Percentiles rank a stretch among this genome's conserved stretches.
Evolutionary conservation across 306 rosid genomes (phyloP).

Genomic region (Lablab purpureus): DNA sequence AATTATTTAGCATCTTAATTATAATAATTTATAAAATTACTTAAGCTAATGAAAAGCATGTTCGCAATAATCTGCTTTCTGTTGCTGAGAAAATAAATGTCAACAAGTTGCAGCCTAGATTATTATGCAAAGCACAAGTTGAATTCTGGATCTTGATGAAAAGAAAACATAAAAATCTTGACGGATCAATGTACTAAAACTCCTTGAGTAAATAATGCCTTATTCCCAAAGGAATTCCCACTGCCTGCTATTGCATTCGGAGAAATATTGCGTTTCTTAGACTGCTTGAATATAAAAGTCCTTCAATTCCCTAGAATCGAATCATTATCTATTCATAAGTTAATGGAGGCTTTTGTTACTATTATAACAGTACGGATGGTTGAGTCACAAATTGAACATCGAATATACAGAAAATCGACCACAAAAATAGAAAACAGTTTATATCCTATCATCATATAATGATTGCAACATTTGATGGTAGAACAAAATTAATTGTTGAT

Average conservation of each 20-base stretch:
- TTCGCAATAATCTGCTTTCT: background rate
- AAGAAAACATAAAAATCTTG: too few relatives aligned
- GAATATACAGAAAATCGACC: background rate
- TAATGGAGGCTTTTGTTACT: background rate
- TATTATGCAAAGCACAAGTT: background rate
- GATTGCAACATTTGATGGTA: slow-evolving; percentile 3
- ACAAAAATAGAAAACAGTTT: background rate
- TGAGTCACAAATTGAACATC: background rate
- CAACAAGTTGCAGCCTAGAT: background rate
- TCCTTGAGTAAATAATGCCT: background rate
- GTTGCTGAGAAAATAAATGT: too few relatives aligned
- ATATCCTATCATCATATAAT: background rate
- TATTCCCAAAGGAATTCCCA: background rate
- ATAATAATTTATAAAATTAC: background rate
- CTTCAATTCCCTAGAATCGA: background rate
- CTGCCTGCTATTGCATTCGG: background rate
- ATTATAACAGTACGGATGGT: background rate
- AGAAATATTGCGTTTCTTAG: background rate
- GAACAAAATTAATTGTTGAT: slow-evolving; percentile 28
- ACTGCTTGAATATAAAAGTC: background rate
- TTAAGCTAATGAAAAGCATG: background rate
- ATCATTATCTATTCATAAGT: background rate
- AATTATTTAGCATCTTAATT: background rate
- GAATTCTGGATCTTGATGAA: background rate
- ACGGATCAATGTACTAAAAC: too few relatives aligned